Conservation (phyloP, 1,284 basidiomycete genomes). For the Xerocomus subilludens region DNA sequence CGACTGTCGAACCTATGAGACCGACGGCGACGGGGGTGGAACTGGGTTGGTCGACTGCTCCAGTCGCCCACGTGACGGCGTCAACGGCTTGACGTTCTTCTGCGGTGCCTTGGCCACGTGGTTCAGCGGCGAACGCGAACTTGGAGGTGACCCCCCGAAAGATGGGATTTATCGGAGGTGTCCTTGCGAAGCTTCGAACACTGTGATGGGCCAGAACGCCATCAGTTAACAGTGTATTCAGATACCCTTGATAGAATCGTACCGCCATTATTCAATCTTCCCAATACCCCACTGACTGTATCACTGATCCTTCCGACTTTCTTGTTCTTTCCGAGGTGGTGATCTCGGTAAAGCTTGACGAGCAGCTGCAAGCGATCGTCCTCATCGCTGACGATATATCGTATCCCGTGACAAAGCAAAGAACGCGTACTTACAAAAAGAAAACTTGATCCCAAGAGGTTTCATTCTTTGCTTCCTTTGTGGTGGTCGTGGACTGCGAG, state of each 20-base stretch:
- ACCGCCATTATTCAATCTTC: conserved; percentile 38
- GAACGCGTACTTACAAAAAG: conserved; percentile 38
- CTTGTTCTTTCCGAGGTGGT: conserved; percentile 6
- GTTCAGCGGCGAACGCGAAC: conserved; percentile 25
- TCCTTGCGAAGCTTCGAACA: conserved; percentile 35
- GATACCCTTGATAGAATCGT: neutral
- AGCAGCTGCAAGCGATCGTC: conserved; percentile 28
- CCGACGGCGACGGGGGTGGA: neutral
- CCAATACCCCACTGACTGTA: conserved; percentile 29
- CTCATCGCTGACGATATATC: conserved; percentile 34
- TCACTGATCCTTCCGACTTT: conserved; percentile 32
- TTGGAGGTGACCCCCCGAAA: conserved; percentile 31
- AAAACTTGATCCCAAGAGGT: conserved; percentile 35
- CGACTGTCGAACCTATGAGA: neutral
- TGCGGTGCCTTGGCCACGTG: neutral
- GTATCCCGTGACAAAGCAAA: neutral
- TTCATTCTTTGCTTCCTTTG: conserved; percentile 26
- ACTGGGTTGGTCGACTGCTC: neutral
- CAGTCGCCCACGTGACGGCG: conserved; percentile 24
- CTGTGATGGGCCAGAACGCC: conserved; percentile 25
- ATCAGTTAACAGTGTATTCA: no score
- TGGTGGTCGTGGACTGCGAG: conserved; percentile 26
- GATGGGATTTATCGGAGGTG: neutral
- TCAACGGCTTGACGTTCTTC: conserved; percentile 36
- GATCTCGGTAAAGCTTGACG: conserved; percentile 31